Conservation (phyloP, 2,329 filamentous ascomycete genomes). For the Epichloe gansuensis region DNA sequence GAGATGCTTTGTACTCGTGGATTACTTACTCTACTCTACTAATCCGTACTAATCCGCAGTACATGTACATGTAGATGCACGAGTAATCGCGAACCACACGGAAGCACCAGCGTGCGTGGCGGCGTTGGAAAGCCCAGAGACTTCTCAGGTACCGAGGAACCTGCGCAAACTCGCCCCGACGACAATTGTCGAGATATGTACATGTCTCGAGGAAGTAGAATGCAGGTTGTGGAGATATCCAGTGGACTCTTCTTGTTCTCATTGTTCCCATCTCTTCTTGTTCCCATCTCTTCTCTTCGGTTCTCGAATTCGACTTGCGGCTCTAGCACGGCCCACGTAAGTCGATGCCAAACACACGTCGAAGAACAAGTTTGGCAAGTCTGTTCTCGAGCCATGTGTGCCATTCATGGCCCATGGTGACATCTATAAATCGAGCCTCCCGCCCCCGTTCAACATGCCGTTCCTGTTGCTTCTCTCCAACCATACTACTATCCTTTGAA, state of each 20-base stretch:
- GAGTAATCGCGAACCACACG: background rate
- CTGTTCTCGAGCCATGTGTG: background rate
- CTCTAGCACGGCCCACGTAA: background rate
- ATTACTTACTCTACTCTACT: background rate
- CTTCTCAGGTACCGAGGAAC: background rate
- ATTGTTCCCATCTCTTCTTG: background rate
- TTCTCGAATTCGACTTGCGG: background rate
- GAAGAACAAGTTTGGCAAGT: background rate
- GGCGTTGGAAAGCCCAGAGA: background rate
- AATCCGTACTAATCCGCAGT: background rate
- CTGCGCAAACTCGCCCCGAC: background rate
- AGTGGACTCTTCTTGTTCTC: background rate
- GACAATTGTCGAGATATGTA: background rate
- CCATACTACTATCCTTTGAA: background rate
- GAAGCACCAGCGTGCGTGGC: background rate
- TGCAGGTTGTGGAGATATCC: background rate
- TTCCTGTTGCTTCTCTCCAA: background rate
- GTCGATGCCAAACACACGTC: background rate
- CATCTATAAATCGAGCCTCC: constrained; percentile 5
- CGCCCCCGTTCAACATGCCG: background rate
- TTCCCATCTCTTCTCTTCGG: background rate
- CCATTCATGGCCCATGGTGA: background rate
- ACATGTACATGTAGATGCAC: background rate
- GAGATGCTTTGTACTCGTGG: background rate
- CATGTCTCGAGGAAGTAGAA: background rate